These are phyloP conservation scores for Capronia epimyces DNA, from an alignment of 2,329 filamentous ascomycete genomes.

Conservation along the genomic window DNA sequence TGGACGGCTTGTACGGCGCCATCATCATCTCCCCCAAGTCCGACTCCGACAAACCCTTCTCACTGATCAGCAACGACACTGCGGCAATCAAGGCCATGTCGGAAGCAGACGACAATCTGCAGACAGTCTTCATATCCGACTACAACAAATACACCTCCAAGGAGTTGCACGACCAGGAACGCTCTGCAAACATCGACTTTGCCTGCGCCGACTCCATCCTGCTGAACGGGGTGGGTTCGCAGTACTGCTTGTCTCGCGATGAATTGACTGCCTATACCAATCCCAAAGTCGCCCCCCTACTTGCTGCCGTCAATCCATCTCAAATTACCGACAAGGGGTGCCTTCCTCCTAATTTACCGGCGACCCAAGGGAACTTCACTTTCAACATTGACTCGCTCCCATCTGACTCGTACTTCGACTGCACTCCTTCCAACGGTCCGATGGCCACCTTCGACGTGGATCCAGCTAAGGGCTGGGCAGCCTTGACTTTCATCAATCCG, in stretches of 20 bases:
- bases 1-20: constrained; percentile 63
- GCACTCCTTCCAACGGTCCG: constrained; percentile 19
- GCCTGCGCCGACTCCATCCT: constrained; percentile 58
- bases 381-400: constrained; percentile 41
- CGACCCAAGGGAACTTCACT: constrained; percentile 35
- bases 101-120: constrained; percentile 45
- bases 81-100: constrained; percentile 45
- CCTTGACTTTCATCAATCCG: constrained; percentile 39
- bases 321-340: constrained; percentile 34
- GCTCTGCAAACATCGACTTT: constrained; percentile 37
- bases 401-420: constrained; percentile 40
- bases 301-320: constrained; percentile 28
- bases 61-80: constrained; percentile 43
- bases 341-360: constrained; percentile 31
- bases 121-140: constrained; percentile 52
- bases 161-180: constrained; percentile 35
- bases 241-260: constrained; percentile 47
- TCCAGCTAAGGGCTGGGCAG: constrained; percentile 34
- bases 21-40: constrained; percentile 52
- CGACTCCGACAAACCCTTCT: constrained; percentile 45
- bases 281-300: constrained; percentile 30
- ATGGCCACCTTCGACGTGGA: constrained; percentile 32
- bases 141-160: constrained; percentile 52
- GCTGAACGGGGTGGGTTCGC: constrained; percentile 57
- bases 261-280: constrained; percentile 42